Conservation (phyloP, 1,284 basidiomycete genomes). For the Rhodofomes roseus region DNA sequence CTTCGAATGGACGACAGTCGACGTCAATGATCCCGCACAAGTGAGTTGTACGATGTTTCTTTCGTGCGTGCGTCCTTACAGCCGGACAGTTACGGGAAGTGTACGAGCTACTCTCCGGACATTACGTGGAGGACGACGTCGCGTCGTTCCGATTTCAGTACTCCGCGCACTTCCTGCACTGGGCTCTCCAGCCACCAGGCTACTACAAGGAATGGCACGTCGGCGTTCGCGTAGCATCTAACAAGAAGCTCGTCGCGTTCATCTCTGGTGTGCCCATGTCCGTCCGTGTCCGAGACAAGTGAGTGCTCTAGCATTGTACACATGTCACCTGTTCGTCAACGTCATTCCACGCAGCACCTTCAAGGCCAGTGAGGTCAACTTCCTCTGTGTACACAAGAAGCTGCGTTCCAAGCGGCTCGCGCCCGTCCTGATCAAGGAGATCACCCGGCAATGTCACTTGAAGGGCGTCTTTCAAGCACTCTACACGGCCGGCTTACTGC, state of each 20-base stretch:
- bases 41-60: slow-evolving; percentile 29
- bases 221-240: slow-evolving; percentile 88
- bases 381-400: slow-evolving; percentile 98
- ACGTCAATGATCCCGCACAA: slow-evolving; percentile 77
- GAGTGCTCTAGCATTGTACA: background rate
- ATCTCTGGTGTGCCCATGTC: slow-evolving; percentile 93
- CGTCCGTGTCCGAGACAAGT: slow-evolving; percentile 80
- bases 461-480: slow-evolving; percentile 95
- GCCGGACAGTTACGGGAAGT: slow-evolving; percentile 78
- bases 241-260: slow-evolving; percentile 95
- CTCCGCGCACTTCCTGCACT: slow-evolving; percentile 90
- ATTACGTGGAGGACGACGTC: slow-evolving; percentile 97
- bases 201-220: slow-evolving; percentile 95
- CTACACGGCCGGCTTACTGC: slow-evolving; percentile 89
- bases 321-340: background rate
- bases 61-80: background rate
- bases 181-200: slow-evolving; percentile 94
- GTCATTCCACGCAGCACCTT: slow-evolving; percentile 49
- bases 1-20: slow-evolving; percentile 88
- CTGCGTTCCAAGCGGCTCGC: slow-evolving; percentile 93
- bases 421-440: slow-evolving; percentile 97
- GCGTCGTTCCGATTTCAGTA: slow-evolving; percentile 97
- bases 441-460: slow-evolving; percentile 90
- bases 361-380: slow-evolving; percentile 90
- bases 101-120: slow-evolving; percentile 86